Conservation (phyloP, 2,329 filamentous ascomycete species). For the Epichloe uncinata region DNA sequence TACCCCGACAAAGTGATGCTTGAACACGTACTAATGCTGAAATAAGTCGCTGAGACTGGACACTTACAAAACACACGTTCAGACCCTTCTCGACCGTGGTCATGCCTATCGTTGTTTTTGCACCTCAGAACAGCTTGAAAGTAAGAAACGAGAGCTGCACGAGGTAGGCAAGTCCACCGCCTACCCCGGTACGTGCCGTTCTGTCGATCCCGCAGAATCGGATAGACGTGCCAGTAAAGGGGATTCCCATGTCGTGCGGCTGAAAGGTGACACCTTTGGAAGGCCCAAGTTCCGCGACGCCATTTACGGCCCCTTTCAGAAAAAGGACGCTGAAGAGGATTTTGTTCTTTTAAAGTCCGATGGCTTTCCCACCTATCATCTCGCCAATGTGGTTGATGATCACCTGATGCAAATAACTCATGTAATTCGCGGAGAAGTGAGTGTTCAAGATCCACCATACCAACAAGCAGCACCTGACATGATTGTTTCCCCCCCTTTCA, state of each 20-base stretch:
- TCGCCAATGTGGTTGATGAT: constrained; percentile 95
- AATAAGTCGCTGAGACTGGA: constrained; percentile 67
- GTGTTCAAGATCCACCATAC: constrained; percentile 10
- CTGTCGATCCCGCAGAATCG: constrained; percentile 53
- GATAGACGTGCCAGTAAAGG: constrained; percentile 54
- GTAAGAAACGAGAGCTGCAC: constrained; percentile 50
- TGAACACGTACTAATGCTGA: not conserved
- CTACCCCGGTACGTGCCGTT: constrained; percentile 56
- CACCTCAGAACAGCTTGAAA: constrained; percentile 53
- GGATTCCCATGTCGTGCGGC: constrained; percentile 63
- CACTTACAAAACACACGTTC: constrained; percentile 58
- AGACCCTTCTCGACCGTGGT: constrained; percentile 53
- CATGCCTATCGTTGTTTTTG: constrained; percentile 94
- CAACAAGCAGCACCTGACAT: not conserved
- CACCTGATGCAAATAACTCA: constrained; percentile 93
- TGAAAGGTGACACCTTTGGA: constrained; percentile 43
- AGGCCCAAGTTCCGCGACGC: constrained; percentile 60
- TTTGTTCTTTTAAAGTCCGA: constrained; percentile 86
- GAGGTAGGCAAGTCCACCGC: constrained; percentile 29
- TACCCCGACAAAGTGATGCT: not conserved
- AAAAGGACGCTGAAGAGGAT: constrained; percentile 52
- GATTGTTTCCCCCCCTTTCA: not conserved
- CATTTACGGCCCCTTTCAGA: constrained; percentile 59
- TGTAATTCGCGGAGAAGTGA: constrained; percentile 73
- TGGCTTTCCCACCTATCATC: constrained; percentile 87